Conservation (phyloP, 2,329 filamentous ascomycete genomes). For the Pseudogymnoascus sp. region DNA sequence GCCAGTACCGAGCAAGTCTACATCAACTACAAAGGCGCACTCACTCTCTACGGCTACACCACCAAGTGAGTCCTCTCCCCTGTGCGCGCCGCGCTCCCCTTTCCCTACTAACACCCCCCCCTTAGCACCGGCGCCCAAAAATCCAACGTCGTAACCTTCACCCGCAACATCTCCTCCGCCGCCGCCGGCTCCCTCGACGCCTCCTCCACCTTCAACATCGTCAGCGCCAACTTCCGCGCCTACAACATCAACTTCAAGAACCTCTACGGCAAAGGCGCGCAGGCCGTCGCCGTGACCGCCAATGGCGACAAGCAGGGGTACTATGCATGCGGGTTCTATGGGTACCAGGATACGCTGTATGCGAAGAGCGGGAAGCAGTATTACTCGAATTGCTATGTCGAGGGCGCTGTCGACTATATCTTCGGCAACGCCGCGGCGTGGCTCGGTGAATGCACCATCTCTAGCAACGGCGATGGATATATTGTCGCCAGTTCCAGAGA, state of each 20-base stretch:
- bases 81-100: not conserved
- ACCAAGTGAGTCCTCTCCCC: not conserved
- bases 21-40: conserved; percentile 34
- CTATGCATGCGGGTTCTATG: conserved; percentile 43
- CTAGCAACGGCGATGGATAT: conserved; percentile 30
- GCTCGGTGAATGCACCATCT: conserved; percentile 36
- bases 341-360: conserved; percentile 45
- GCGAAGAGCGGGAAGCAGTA: conserved; percentile 41
- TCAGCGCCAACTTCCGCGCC: conserved; percentile 31
- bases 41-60: conserved; percentile 44
- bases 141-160: conserved; percentile 38
- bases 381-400: conserved; percentile 45
- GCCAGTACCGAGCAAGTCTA: conserved; percentile 38
- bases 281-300: conserved; percentile 44
- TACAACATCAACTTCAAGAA: conserved; percentile 50
- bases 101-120: not conserved
- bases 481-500: conserved; percentile 37
- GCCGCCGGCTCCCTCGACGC: conserved; percentile 32
- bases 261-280: conserved; percentile 33
- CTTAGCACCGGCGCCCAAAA: conserved; percentile 29
- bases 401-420: conserved; percentile 48
- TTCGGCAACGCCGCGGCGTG: conserved; percentile 43
- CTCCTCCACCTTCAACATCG: conserved; percentile 18
- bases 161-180: conserved; percentile 31
- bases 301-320: conserved; percentile 40